phyloP scores from a whole-genome alignment of 2,329 filamentous ascomycete genomes.

The Penicillium sclerotiorum region DNA sequence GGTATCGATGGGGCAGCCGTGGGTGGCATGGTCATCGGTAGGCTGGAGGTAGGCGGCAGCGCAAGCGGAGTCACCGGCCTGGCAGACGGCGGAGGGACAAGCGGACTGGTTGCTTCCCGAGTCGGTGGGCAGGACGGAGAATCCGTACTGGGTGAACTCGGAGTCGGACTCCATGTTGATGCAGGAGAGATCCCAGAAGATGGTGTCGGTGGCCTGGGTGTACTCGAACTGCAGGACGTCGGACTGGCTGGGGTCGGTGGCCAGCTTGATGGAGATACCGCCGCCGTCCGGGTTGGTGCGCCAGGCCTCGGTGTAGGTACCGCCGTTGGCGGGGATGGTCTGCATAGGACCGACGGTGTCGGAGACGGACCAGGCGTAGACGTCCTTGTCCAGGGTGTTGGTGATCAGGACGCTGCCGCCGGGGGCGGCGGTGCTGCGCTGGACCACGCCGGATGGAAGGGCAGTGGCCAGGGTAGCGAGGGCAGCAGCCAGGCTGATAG shows the following conservation, averaged over 20 bases:
- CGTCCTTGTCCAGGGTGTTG: slow-evolving; percentile 40
- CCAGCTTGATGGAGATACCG: slow-evolving; percentile 47
- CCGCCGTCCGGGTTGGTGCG: slow-evolving; percentile 41
- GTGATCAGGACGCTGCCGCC: slow-evolving; percentile 38
- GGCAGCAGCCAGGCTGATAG: slow-evolving; percentile 34
- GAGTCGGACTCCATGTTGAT: slow-evolving; percentile 37
- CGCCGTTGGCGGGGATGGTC: slow-evolving; percentile 36
- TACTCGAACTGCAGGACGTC: slow-evolving; percentile 49
- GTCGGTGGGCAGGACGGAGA: slow-evolving; percentile 36
- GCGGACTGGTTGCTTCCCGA: slow-evolving; percentile 11
- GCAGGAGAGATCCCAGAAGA: slow-evolving; percentile 46
- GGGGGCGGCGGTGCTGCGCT: slow-evolving; percentile 23
- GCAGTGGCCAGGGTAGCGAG: slow-evolving; percentile 36
- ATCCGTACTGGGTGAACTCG: slow-evolving; percentile 38
- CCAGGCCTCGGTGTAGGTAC: slow-evolving; percentile 39
- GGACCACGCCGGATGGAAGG: slow-evolving; percentile 31
- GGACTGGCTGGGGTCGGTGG: slow-evolving; percentile 31
- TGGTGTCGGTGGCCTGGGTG: slow-evolving; percentile 33
- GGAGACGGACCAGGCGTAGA: slow-evolving; percentile 47
- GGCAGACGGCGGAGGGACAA: slow-evolving; percentile 41
- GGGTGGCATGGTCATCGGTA: slow-evolving; percentile 45
- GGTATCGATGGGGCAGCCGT: slow-evolving; percentile 41
- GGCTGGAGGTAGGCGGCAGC: slow-evolving; percentile 44
- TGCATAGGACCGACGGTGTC: slow-evolving; percentile 38
- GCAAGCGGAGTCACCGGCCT: slow-evolving; percentile 38